Evolutionary conservation across 2,329 filamentous ascomycete genomes (phyloP), one percentile per base, ranked within the genome.

Genomic region (Phaeosphaeria sp.): DNA sequence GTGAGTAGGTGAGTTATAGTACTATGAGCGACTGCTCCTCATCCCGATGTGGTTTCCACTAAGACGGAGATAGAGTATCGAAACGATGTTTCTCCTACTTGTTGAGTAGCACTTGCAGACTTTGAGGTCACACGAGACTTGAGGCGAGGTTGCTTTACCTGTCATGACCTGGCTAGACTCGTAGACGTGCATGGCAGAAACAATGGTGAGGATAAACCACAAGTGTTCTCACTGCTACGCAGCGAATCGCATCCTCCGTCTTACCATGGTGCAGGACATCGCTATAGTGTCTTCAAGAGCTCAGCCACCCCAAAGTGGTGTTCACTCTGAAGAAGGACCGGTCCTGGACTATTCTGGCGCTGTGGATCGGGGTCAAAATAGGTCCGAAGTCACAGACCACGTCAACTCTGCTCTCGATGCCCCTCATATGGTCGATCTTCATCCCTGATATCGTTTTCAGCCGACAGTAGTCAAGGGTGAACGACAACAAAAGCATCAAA

Each of bases 1-100:
- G 64, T 65, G 62, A 65, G 48, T 46, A 48, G 48, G 54, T 52
- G 53, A 50, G 49, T 53, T 57, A 66, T 69, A 69, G 48, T 49
- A 67, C 53, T 53, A 68, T 67, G 40, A 40, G 27, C 44, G 49
- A 44, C 51, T 60, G 58, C 51, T 54, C 43, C 56, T 60, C 53
- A 59, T 52, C 56, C 56, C 53, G 56, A 59, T 47, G 51, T 60
- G 30, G 33, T 21, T 30, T 24, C 52, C 49, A 40, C 50, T 51
- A 49, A 54, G 49, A 18, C 36, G 20, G 49, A 51, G 21, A 43
- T 21, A 36, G 3, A 43, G 40, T 43, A 7, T 43, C 20, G 4
- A 21, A 7, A 2, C 20, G 40, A 43, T 43, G 40, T 43, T 36
- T 13, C 40, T 20, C 6, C 40, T 43, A 21, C 40, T 18, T 18